Evolutionary conservation across 2,329 filamentous ascomycete genomes (phyloP), one percentile per base, ranked within the genome.

Genomic region (Talaromyces sp.): DNA sequence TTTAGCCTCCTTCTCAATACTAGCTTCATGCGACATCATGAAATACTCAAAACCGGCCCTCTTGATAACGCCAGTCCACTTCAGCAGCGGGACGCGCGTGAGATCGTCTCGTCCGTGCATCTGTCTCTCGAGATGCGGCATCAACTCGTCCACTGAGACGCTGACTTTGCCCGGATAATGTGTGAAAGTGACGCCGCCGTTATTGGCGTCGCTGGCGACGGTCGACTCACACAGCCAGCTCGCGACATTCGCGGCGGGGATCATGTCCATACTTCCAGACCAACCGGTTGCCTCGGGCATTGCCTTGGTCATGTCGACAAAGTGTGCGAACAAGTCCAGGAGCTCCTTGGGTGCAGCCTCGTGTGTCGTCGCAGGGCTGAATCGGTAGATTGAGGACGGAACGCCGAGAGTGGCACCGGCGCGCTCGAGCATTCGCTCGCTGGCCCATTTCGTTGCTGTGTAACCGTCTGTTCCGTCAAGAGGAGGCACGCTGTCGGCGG

Each of bases 361-460:
- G n/a, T 55, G 31, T 23, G 31, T 21, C 31, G 50, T 35, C 18
- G 50, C 16, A 8, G 50, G 50, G 14, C 28, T 18, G 50, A 54
- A 33, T n/a, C 75, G 73, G 60, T 77, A 72, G 28, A 77, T 71
- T 55, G 64, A 70, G 1, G 75, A 63, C 0, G 65, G 67, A 4
- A 75, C 60, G 7, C 58, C 61, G 6, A 65, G 66, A 14, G 61
- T 40, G 7, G 48, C 42, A 21, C 50, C 62, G 21, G 68, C 65
- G 1, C 64, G 62, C 63, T 80, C 77, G 0, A 80, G 70, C 28
- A 75, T 67, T 3, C 67, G 64, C 67, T 81, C 78, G 48, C 70
- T 70, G 0, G 72, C 75, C 78, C 78, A 80, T 63, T 79, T 79
- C 14, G 68, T 65, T 1, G 74, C 72, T 2, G 68, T 66, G 60